Conservation (phyloP, 352 stramenopile species). For the Globisporangium paddicum region DNA sequence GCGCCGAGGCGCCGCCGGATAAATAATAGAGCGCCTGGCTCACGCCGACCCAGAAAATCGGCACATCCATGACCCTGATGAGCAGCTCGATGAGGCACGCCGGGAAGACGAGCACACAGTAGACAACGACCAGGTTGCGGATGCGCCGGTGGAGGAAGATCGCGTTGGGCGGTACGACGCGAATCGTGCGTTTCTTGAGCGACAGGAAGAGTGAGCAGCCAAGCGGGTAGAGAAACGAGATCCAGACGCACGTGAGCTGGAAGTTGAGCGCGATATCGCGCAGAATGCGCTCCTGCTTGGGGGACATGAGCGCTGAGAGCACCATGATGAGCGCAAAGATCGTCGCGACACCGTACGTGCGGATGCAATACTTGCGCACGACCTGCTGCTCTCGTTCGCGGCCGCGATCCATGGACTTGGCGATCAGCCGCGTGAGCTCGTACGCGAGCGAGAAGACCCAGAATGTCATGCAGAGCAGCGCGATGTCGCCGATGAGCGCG, state of each 20-base stretch:
- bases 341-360: constrained; percentile 25
- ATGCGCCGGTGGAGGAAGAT: constrained; percentile 58
- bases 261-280: constrained; percentile 37
- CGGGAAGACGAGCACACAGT: constrained; percentile 61
- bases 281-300: constrained; percentile 23
- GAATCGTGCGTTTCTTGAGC: constrained; percentile 31
- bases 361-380: constrained; percentile 46
- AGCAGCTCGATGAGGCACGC: constrained; percentile 49
- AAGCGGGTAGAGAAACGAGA: constrained; percentile 54
- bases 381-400: constrained; percentile 40
- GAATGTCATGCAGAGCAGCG: constrained; percentile 50
- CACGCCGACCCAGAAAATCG: constrained; percentile 39
- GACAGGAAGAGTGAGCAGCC: constrained; percentile 46
- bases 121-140: constrained; percentile 62
- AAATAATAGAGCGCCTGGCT: constrained; percentile 58
- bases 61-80: constrained; percentile 20
- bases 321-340: constrained; percentile 42
- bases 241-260: constrained; percentile 40
- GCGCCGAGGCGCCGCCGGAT: constrained; percentile 46
- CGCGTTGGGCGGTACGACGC: constrained; percentile 38
- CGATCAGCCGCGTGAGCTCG: constrained; percentile 62
- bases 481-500: constrained; percentile 54
- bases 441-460: constrained; percentile 64
- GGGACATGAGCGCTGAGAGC: constrained; percentile 23
- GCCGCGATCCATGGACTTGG: constrained; percentile 63